phyloP scores from a whole-genome alignment of 2,329 filamentous ascomycete species.

The Ceratocystis cubensis region DNA sequence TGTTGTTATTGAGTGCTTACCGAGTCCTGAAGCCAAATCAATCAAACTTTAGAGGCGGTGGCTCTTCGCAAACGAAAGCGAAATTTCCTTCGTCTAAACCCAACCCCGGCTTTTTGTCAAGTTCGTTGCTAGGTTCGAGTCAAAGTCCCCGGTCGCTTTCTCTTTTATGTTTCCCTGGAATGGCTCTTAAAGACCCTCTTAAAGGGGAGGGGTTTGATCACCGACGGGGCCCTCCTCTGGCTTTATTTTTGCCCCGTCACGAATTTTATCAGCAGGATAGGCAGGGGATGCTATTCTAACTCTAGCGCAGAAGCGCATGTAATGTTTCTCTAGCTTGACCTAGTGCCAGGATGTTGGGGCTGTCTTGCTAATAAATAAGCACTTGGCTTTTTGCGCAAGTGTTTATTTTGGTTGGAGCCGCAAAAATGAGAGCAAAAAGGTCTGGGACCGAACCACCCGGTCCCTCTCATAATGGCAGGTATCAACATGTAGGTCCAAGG shows the following conservation, averaged over 20 bases:
- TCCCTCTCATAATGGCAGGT: not conserved
- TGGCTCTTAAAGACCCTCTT: not conserved
- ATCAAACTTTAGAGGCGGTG: slow-evolving; percentile 9
- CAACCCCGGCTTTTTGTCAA: slow-evolving; percentile 1
- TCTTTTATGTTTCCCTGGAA: not conserved
- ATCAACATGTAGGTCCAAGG: not conserved
- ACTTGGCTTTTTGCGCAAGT: too few relatives aligned
- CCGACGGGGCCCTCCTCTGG: not conserved
- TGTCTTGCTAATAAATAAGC: too few relatives aligned
- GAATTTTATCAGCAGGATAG: not conserved
- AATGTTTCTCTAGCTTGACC: too few relatives aligned
- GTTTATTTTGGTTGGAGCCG: too few relatives aligned
- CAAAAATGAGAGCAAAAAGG: too few relatives aligned
- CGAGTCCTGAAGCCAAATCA: not conserved
- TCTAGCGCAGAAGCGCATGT: too few relatives aligned
- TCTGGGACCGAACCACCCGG: too few relatives aligned
- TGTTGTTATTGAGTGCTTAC: not conserved
- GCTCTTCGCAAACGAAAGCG: slow-evolving; percentile 3
- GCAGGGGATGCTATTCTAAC: not conserved
- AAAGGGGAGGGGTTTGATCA: not conserved
- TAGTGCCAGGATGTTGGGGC: too few relatives aligned
- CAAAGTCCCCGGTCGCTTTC: not conserved
- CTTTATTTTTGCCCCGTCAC: not conserved
- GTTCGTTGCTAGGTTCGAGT: slow-evolving; percentile 8
- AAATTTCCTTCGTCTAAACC: slow-evolving; percentile 7